Evolutionary conservation across 495 filamentous ascomycete species (phyloP), one percentile per base, ranked within the genome.

Genomic region (Neurospora sp.): DNA sequence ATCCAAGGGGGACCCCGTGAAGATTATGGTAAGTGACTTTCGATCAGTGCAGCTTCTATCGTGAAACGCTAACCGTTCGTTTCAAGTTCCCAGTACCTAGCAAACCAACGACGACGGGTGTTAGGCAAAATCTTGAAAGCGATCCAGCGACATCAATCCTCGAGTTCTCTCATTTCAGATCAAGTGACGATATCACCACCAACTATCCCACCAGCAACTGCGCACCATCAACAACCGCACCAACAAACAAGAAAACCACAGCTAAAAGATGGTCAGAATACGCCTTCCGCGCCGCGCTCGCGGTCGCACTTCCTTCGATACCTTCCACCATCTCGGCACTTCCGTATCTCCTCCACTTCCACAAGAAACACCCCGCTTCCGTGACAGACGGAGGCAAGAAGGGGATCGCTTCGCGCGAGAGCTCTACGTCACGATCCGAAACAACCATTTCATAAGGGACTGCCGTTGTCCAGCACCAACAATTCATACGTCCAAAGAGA

Each of bases 381-480:
- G 37, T 8, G 37, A 38, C 37, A 38, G 37, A 38, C 37, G 37
- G 37, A 38, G 37, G 37, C 37, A 39, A 39, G 39, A 78, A 69
- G 76, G 73, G 10, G 74, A 78, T 0, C 42, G 71, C 18, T 79
- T 81, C 37, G 80, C 76, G 4, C 37, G 73, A 5, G 76, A 76
- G 27, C 73, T 81, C 23, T 79, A 74, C 74, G 71, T 73, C 6
- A 72, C 78, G 0, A 76, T 80, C 42, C 71, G 75, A 39, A 81
- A 81, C 76, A 73, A 79, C 41, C 76, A 76, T 16, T 70, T 71
- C 16, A 81, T 80, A 75, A 69, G 76, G 31, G 71, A 44, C 6
- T 81, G 76, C 35, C 35, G 35, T 35, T 35, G 35, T 35, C 35
- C 35, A 35, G 35, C 4, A 35, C 35, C 35, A 35, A 35, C 35